These are phyloP conservation scores for Serpula lacrymans DNA, from an alignment of 768 basidiomycete species.

Conservation along the genomic window DNA sequence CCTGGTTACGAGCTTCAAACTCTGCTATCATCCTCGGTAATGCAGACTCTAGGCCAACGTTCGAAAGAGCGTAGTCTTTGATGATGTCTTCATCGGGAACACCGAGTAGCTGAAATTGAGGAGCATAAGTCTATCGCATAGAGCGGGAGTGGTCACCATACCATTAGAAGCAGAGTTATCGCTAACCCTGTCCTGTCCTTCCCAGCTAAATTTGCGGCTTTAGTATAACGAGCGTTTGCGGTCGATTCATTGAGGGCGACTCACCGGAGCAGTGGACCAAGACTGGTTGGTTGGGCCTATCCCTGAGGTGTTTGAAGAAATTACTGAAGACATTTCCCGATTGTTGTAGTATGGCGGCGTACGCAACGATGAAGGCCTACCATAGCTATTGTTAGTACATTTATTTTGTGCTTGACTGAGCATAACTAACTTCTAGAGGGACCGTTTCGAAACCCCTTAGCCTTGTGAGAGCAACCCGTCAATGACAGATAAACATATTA, in stretches of 20 bases:
- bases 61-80: conserved; percentile 39
- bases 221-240: no score
- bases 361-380: conserved; percentile 30
- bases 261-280: conserved; percentile 43
- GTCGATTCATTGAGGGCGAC: no score
- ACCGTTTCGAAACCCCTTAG: conserved; percentile 26
- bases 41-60: conserved; percentile 33
- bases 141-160: conserved; percentile 7
- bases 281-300: conserved; percentile 35
- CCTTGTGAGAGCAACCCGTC: no score
- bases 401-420: no score
- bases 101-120: conserved; percentile 35
- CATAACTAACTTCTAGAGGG: conserved; percentile 18
- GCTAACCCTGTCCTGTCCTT: conserved; percentile 43
- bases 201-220: no score
- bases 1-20: conserved; percentile 25
- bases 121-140: not conserved
- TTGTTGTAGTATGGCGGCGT: conserved; percentile 27
- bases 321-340: conserved; percentile 30
- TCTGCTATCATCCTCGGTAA: conserved; percentile 27
- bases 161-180: conserved; percentile 33
- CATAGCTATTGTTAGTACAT: no score
- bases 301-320: conserved; percentile 35
- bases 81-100: conserved; percentile 36
- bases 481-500: no score